Conservation (phyloP, 2,329 filamentous ascomycete genomes). For the Trichoderma sp. region DNA sequence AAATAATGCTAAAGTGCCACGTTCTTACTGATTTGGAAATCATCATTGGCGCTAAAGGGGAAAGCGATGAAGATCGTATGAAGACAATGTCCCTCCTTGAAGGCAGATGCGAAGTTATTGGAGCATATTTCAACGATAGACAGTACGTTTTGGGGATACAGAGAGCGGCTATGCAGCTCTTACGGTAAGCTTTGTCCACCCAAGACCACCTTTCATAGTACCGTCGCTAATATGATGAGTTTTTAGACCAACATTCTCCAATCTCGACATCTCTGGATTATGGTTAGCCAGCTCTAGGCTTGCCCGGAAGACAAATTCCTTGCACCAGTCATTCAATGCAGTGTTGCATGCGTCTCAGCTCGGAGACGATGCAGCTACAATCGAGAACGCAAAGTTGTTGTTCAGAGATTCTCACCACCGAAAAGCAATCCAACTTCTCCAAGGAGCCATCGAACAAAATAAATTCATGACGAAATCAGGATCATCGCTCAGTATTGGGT, state of each 20-base stretch:
- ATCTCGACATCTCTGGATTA: conserved; percentile 72
- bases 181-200: conserved; percentile 48
- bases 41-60: conserved; percentile 53
- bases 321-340: conserved; percentile 87
- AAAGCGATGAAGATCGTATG: conserved; percentile 39
- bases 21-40: conserved; percentile 83
- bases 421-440: conserved; percentile 88
- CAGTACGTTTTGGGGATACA: conserved; percentile 87
- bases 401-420: conserved; percentile 93
- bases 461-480: conserved; percentile 60
- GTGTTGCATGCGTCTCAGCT: conserved; percentile 84
- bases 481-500: conserved; percentile 34
- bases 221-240: not conserved
- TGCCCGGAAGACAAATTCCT: conserved; percentile 78
- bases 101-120: conserved; percentile 80
- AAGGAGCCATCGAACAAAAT: conserved; percentile 78
- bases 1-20: conserved; percentile 81
- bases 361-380: conserved; percentile 81
- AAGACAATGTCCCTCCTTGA: conserved; percentile 47
- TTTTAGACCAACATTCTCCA: conserved; percentile 56
- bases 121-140: conserved; percentile 87
- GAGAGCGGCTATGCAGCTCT: conserved; percentile 80
- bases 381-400: conserved; percentile 87
- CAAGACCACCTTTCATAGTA: not conserved
- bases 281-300: conserved; percentile 86